Percentiles rank a stretch among this genome's conserved stretches.
Conservation (phyloP, 805 yeast species). For the Ascoidea rubescens region DNA sequence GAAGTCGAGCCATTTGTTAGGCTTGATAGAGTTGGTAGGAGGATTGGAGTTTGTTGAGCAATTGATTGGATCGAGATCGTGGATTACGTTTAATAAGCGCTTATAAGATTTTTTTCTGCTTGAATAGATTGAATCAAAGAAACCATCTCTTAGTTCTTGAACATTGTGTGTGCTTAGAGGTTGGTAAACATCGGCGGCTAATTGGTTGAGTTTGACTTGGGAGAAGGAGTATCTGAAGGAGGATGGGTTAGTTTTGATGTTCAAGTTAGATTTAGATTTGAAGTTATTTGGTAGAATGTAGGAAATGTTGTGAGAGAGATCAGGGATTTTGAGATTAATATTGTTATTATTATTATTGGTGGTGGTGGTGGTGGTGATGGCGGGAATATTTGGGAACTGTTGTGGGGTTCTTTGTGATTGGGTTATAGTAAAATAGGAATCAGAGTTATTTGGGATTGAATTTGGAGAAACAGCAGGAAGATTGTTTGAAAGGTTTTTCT, state of each 20-base stretch:
- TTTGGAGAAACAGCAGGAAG: slow-evolving; percentile 1
- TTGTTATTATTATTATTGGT: not conserved
- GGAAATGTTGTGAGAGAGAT: not conserved
- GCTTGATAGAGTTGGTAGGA: not conserved
- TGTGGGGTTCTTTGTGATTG: not conserved
- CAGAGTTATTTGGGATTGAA: not conserved
- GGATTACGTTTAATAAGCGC: too few species aligned
- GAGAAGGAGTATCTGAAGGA: slow-evolving; percentile 19
- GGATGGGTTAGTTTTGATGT: not conserved
- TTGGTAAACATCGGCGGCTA: slow-evolving; percentile 18
- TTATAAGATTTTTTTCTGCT: slow-evolving; percentile 12
- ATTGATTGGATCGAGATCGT: not conserved
- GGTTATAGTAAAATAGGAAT: not conserved
- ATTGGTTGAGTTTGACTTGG: slow-evolving; percentile 18
- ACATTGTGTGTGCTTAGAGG: slow-evolving; percentile 22
- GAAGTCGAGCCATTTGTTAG: not conserved
- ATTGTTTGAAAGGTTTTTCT: not conserved
- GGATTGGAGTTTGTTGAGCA: not conserved
- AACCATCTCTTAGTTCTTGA: slow-evolving; percentile 35
- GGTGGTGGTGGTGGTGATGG: not conserved
- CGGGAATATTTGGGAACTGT: not conserved
- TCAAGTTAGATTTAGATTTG: not conserved
- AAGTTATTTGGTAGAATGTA: too few species aligned
- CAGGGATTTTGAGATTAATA: not conserved
- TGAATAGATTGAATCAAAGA: slow-evolving; percentile 30